These are phyloP conservation scores for Stramenopiles sp. DNA, from an alignment of 352 stramenopile species.

Conservation along the genomic window DNA sequence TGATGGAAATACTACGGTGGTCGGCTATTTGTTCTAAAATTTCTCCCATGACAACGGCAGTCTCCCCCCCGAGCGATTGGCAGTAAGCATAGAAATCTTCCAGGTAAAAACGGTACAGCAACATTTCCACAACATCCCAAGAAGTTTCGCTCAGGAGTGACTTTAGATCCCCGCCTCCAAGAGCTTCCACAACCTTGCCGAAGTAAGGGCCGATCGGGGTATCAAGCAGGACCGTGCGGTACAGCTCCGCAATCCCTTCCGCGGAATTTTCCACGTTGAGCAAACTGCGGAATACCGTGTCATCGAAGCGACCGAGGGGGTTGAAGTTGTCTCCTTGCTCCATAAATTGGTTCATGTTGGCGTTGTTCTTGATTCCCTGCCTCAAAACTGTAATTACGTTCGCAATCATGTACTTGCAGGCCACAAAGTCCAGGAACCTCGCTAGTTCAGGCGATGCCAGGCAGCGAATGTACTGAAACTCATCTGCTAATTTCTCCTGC, in stretches of 20 bases:
- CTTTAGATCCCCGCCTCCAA: not conserved
- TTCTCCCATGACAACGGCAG: constrained; percentile 87
- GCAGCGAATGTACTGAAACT: constrained; percentile 90
- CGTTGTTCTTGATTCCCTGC: constrained; percentile 82
- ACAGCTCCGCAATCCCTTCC: constrained; percentile 94
- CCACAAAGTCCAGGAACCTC: constrained; percentile 96
- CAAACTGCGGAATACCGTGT: constrained; percentile 95
- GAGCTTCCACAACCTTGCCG: constrained; percentile 75
- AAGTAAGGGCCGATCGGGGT: constrained; percentile 96
- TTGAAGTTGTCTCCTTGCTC: constrained; percentile 50
- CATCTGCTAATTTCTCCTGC: constrained; percentile 60
- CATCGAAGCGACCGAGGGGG: constrained; percentile 93
- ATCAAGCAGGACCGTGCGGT: constrained; percentile 97
- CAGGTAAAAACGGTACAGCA: constrained; percentile 39
- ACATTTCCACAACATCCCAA: not conserved
- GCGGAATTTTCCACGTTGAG: constrained; percentile 87
- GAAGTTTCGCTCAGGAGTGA: not conserved
- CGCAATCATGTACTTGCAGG: constrained; percentile 99
- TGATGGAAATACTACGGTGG: constrained; percentile 97
- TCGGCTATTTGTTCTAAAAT: constrained; percentile 81
- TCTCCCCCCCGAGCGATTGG: constrained; percentile 84
- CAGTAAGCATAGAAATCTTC: constrained; percentile 75
- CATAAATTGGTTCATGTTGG: constrained; percentile 84
- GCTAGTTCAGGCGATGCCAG: constrained; percentile 83
- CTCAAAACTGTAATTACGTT: constrained; percentile 98